A percentile compares a stretch with the other conserved stretches of the same genome.
These are phyloP conservation scores for Exidia glandulosa DNA, from an alignment of 768 basidiomycete species.

Conservation along the genomic window DNA sequence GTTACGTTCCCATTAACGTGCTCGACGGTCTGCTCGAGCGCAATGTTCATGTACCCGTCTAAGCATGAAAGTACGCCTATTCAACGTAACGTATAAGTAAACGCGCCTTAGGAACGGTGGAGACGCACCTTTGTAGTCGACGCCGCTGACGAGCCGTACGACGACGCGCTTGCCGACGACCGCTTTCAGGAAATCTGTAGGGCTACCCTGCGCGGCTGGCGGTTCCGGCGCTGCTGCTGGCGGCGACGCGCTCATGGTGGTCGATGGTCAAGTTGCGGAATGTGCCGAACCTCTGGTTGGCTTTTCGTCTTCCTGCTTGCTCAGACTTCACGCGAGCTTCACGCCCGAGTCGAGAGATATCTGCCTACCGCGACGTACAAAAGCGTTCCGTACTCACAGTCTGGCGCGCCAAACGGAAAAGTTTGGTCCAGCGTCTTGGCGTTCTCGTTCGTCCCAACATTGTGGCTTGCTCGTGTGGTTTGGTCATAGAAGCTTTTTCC, in stretches of 20 bases:
- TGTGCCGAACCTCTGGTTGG: no score
- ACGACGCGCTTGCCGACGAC: conserved; percentile 95
- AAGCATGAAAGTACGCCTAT: conserved; percentile 86
- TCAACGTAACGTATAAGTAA: neutral
- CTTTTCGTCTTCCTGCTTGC: no score
- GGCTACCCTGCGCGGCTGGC: conserved; percentile 53
- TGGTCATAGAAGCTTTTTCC: no score
- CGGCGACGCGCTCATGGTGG: conserved; percentile 17
- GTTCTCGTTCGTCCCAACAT: no score
- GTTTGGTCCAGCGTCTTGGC: no score
- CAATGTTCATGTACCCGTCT: conserved; percentile 99
- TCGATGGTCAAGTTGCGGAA: no score
- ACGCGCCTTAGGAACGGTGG: neutral
- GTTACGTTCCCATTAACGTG: conserved; percentile 80
- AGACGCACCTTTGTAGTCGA: conserved; percentile 78
- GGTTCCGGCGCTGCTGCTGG: conserved; percentile 41
- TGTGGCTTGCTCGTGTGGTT: no score
- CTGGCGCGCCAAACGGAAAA: no score
- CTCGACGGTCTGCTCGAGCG: conserved; percentile 94
- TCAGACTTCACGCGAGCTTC: no score
- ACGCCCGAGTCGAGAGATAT: no score
- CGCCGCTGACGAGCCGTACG: conserved; percentile 81
- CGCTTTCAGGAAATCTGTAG: conserved; percentile 87
- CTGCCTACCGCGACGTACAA: no score
- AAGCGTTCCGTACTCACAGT: no score